Percentiles rank a stretch among this genome's conserved stretches.
phyloP scores from a whole-genome alignment of 192 early-diverging fungal genomes.

The Chytriomyces sp. region DNA sequence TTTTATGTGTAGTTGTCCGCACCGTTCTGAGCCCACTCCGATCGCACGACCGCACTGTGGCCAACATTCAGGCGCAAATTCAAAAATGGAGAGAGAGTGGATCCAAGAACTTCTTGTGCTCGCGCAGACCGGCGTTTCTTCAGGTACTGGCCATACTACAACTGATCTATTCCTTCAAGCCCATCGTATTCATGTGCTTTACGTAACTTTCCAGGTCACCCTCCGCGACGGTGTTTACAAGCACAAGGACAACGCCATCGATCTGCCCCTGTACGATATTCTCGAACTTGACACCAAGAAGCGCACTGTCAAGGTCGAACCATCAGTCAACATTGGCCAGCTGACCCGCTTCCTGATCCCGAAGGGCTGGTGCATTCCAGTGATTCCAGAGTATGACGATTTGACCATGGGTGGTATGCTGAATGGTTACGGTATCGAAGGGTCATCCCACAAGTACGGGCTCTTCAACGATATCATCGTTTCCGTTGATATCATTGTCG shows the following conservation, averaged over 20 bases:
- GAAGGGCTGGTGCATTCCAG: slow-evolving; percentile 43
- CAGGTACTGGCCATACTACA: not conserved
- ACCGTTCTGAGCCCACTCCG: slow-evolving; percentile 31
- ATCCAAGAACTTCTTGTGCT: slow-evolving; percentile 43
- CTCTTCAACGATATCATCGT: slow-evolving; percentile 43
- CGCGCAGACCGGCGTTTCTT: slow-evolving; percentile 45
- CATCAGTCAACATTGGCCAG: slow-evolving; percentile 46
- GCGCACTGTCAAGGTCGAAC: slow-evolving; percentile 43
- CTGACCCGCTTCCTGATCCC: slow-evolving; percentile 44
- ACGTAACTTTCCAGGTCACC: slow-evolving; percentile 27
- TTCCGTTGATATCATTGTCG: slow-evolving; percentile 44
- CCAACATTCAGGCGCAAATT: slow-evolving; percentile 46
- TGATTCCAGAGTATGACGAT: slow-evolving; percentile 49
- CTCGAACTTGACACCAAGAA: slow-evolving; percentile 39
- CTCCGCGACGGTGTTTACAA: slow-evolving; percentile 38
- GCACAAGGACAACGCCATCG: slow-evolving; percentile 38
- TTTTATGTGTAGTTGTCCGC: slow-evolving; percentile 29
- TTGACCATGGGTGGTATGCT: slow-evolving; percentile 52
- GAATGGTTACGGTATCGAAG: slow-evolving; percentile 48
- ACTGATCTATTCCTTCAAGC: not conserved
- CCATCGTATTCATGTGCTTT: not conserved
- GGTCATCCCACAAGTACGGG: slow-evolving; percentile 52
- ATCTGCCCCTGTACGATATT: slow-evolving; percentile 43
- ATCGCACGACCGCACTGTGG: slow-evolving; percentile 42
- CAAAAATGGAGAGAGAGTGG: slow-evolving; percentile 38